Evolutionary conservation across 306 rosid species (phyloP).

Genomic region (Lathyrus tuberosus): DNA sequence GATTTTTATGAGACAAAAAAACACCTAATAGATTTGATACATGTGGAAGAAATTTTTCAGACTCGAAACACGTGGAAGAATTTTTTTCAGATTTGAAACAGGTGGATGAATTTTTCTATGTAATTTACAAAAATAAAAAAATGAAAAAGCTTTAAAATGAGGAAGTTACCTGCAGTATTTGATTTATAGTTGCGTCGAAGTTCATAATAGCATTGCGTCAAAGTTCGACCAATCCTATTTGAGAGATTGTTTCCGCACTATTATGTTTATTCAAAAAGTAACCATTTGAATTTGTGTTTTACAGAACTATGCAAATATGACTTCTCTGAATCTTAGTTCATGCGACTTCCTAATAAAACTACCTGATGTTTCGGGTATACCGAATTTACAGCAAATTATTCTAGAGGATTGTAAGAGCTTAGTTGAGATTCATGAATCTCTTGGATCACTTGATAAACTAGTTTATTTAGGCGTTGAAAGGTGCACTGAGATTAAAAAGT

Average conservation of each 20-base stretch:
- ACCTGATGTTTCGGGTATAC: constrained; percentile 43
- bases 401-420: constrained; percentile 39
- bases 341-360: constrained; percentile 31
- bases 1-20: not conserved
- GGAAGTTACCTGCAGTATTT: constrained; percentile 65
- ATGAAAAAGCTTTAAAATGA: constrained; percentile 14
- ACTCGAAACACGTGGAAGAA: not conserved
- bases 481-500: constrained; percentile 37
- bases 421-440: constrained; percentile 41
- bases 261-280: not conserved
- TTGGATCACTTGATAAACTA: constrained; percentile 41
- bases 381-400: constrained; percentile 33
- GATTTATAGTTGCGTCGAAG: constrained; percentile 57
- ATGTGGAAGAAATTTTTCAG: too few species aligned
- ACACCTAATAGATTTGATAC: too few species aligned
- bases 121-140: constrained; percentile 7
- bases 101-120: constrained; percentile 16
- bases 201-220: too few species aligned
- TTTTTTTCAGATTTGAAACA: not conserved
- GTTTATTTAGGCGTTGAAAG: constrained; percentile 31
- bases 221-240: too few species aligned
- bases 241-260: not conserved
- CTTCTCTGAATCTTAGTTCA: constrained; percentile 31
- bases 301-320: constrained; percentile 38
- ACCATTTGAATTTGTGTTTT: constrained; percentile 27